Percentiles rank a stretch among this genome's conserved stretches.
These are phyloP conservation scores for Penicillium robsamsonii DNA, from an alignment of 495 filamentous ascomycete species.

Conservation along the genomic window DNA sequence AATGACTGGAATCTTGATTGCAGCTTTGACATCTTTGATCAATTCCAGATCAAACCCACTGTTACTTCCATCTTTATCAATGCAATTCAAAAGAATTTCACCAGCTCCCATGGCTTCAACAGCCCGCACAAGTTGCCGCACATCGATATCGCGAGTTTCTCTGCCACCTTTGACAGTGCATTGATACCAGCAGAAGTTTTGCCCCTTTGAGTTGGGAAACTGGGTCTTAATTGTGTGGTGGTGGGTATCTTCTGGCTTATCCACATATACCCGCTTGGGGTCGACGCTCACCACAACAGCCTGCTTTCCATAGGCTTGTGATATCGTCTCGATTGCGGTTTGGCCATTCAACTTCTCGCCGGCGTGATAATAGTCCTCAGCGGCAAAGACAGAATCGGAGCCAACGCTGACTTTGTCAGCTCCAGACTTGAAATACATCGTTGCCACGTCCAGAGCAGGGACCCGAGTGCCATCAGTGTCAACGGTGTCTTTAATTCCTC, in stretches of 20 bases:
- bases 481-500: slow-evolving; percentile 86
- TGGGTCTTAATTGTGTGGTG: slow-evolving; percentile 77
- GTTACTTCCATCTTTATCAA: slow-evolving; percentile 95
- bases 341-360: slow-evolving; percentile 68
- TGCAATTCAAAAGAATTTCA: slow-evolving; percentile 94
- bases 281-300: slow-evolving; percentile 96
- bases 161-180: slow-evolving; percentile 95
- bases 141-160: slow-evolving; percentile 87
- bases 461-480: slow-evolving; percentile 87
- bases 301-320: slow-evolving; percentile 90
- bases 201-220: slow-evolving; percentile 68
- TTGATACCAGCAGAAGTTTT: slow-evolving; percentile 92
- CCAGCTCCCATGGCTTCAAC: slow-evolving; percentile 96
- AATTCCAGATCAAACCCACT: slow-evolving; percentile 94
- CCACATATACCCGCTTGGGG: slow-evolving; percentile 84
- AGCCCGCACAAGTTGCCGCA: slow-evolving; percentile 78
- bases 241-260: slow-evolving; percentile 64
- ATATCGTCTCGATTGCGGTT: slow-evolving; percentile 94
- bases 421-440: slow-evolving; percentile 95
- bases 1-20: slow-evolving; percentile 89
- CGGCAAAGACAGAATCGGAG: slow-evolving; percentile 87
- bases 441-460: slow-evolving; percentile 86
- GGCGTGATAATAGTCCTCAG: slow-evolving; percentile 77
- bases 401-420: slow-evolving; percentile 99
- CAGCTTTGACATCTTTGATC: slow-evolving; percentile 78